Conservation (phyloP, 108 stramenopile genomes). For the Cylindrotheca fusiformis region DNA sequence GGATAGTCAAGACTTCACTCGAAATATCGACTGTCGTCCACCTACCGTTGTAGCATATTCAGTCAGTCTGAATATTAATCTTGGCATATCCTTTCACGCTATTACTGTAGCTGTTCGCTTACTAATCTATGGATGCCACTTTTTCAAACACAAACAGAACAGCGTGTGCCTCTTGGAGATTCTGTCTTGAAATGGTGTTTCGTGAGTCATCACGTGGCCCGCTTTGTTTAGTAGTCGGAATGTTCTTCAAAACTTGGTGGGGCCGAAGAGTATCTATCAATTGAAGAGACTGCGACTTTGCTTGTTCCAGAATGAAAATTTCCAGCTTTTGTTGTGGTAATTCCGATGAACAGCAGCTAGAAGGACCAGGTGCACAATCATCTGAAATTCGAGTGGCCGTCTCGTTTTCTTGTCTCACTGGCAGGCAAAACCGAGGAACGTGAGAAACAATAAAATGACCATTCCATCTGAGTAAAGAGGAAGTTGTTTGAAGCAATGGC, state of each 20-base stretch:
- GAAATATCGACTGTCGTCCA: too few species aligned
- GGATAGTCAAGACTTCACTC: background rate
- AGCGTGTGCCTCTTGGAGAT: background rate
- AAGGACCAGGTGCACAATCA: background rate
- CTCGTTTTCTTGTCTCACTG: constrained; percentile 3
- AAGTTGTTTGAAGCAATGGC: constrained; percentile 35
- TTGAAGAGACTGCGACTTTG: constrained; percentile 5
- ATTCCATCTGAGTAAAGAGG: constrained; percentile 7
- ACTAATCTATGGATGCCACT: background rate
- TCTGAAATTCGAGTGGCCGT: background rate
- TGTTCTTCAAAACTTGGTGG: background rate
- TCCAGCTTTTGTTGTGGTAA: constrained; percentile 23
- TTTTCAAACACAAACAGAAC: background rate
- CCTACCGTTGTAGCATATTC: too few species aligned
- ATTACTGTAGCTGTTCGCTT: too few species aligned
- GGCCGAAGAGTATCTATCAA: constrained; percentile 12
- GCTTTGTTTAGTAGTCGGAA: background rate
- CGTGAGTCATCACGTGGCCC: background rate
- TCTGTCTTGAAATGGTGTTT: background rate
- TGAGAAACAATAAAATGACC: constrained; percentile 47
- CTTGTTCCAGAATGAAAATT: constrained; percentile 25
- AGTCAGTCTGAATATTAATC: too few species aligned
- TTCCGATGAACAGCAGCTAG: background rate
- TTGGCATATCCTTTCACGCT: too few species aligned
- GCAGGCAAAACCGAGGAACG: constrained; percentile 53